Percentiles rank a stretch among this genome's conserved stretches.
These are phyloP conservation scores for Earliella scabrosa DNA, from an alignment of 1,284 basidiomycete genomes.

Conservation along the genomic window DNA sequence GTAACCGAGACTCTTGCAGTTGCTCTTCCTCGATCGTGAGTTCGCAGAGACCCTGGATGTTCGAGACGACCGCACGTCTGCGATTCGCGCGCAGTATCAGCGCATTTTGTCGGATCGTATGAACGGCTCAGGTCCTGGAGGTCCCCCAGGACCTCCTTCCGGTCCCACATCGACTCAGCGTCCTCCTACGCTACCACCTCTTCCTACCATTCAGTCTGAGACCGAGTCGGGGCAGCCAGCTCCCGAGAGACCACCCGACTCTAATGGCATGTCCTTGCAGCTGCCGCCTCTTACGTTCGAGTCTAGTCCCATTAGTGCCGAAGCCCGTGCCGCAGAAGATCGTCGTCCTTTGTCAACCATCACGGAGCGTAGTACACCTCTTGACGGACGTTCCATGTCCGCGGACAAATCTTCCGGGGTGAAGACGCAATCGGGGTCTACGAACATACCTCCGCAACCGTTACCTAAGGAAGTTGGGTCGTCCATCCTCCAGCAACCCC, in stretches of 20 bases:
- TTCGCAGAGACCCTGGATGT: slow-evolving; percentile 81
- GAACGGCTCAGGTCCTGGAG: slow-evolving; percentile 40
- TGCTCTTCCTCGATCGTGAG: slow-evolving; percentile 90
- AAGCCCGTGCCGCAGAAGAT: slow-evolving; percentile 13
- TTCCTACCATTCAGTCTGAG: slow-evolving; percentile 23
- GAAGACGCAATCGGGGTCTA: background rate
- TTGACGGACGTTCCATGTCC: slow-evolving; percentile 29
- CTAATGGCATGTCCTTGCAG: slow-evolving; percentile 27
- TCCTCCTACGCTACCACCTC: slow-evolving; percentile 32
- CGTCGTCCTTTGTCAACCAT: slow-evolving; percentile 38
- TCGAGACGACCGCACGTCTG: slow-evolving; percentile 76
- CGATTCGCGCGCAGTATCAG: slow-evolving; percentile 65
- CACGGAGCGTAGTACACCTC: slow-evolving; percentile 33
- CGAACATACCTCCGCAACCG: slow-evolving; percentile 11
- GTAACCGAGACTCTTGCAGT: slow-evolving; percentile 42
- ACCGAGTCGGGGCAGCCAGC: slow-evolving; percentile 1
- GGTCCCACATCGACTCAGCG: slow-evolving; percentile 7
- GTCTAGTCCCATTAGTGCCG: slow-evolving; percentile 11
- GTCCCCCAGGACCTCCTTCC: slow-evolving; percentile 17
- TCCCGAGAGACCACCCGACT: background rate
- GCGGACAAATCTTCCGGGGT: slow-evolving; percentile 12
- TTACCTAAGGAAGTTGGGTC: slow-evolving; percentile 21
- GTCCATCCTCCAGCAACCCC: slow-evolving; percentile 15
- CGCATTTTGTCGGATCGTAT: slow-evolving; percentile 72
- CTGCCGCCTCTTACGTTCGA: slow-evolving; percentile 41